phyloP scores from a whole-genome alignment of 2,329 filamentous ascomycete genomes.

The Niveomyces coronatus region DNA sequence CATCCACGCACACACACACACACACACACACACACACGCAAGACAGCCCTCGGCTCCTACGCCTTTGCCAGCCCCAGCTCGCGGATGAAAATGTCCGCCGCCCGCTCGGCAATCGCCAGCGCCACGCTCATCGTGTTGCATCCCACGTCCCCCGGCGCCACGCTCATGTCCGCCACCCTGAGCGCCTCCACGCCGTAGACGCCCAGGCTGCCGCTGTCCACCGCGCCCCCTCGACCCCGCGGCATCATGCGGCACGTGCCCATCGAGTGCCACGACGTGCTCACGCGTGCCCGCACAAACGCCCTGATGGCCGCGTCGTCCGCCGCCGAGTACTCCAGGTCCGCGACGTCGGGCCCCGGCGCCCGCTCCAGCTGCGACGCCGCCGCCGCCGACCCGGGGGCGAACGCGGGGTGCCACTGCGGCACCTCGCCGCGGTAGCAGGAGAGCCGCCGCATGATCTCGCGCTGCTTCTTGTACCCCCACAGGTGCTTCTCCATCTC shows the following conservation, averaged over 20 bases:
- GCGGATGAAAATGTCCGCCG: constrained; percentile 22
- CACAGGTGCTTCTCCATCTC: constrained; percentile 46
- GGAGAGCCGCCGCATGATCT: constrained; percentile 45
- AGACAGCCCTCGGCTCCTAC: too few relatives aligned
- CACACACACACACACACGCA: too few relatives aligned
- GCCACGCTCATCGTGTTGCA: constrained; percentile 36
- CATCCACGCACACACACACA: too few relatives aligned
- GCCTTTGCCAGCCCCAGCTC: constrained; percentile 16
- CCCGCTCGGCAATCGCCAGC: constrained; percentile 33
- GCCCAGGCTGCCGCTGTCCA: constrained; percentile 24
- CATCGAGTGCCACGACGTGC: constrained; percentile 32
- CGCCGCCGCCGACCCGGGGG: constrained; percentile 27
- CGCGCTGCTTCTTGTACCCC: constrained; percentile 54
- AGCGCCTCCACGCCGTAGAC: constrained; percentile 30
- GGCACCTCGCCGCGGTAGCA: constrained; percentile 37
- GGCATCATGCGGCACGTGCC: constrained; percentile 32
- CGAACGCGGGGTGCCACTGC: constrained; percentile 32
- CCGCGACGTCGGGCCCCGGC: constrained; percentile 16
- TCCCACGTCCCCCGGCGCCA: constrained; percentile 29
- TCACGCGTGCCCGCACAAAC: constrained; percentile 26
- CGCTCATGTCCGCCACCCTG: constrained; percentile 27
- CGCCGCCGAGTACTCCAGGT: constrained; percentile 37
- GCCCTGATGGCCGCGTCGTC: constrained; percentile 38
- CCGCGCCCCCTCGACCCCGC: constrained; percentile 26
- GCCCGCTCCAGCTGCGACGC: constrained; percentile 16